A percentile compares a stretch with the other conserved stretches of the same genome.
These are phyloP conservation scores for Filobasidium wieringae DNA, from an alignment of 768 basidiomycete genomes.

Conservation along the genomic window DNA sequence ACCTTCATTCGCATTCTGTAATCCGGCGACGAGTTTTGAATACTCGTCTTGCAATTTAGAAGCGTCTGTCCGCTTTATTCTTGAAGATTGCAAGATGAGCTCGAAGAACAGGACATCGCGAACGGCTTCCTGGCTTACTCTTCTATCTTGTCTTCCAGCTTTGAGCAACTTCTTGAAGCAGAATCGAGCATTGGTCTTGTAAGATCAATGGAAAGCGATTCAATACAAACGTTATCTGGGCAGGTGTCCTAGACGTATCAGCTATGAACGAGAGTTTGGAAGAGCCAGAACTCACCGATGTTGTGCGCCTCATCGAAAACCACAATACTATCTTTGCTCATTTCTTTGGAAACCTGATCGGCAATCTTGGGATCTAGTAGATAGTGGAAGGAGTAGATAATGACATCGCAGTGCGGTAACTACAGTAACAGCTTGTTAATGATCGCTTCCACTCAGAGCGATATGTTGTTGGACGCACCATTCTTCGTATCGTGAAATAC, in stretches of 20 bases:
- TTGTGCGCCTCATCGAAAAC: conserved; percentile 99
- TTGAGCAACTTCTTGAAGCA: conserved; percentile 72
- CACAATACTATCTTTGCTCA: conserved; percentile 94
- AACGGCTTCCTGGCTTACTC: conserved; percentile 50
- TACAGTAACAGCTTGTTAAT: too few relatives aligned
- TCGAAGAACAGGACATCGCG: not conserved
- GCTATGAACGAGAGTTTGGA: not conserved
- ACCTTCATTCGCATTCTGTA: conserved; percentile 58
- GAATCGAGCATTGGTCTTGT: conserved; percentile 96
- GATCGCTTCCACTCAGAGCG: too few relatives aligned
- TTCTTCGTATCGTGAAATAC: conserved; percentile 88
- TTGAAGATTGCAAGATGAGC: conserved; percentile 32
- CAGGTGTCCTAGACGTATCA: not conserved
- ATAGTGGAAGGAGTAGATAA: conserved; percentile 99
- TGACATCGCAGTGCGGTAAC: conserved; percentile 90
- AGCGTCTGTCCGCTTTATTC: conserved; percentile 88
- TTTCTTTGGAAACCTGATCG: conserved; percentile 94
- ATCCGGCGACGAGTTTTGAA: conserved; percentile 81
- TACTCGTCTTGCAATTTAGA: conserved; percentile 94
- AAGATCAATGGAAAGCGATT: conserved; percentile 91
- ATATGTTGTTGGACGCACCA: conserved; percentile 50
- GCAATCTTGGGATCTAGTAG: conserved; percentile 97
- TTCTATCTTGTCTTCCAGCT: conserved; percentile 81
- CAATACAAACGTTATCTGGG: conserved; percentile 93
- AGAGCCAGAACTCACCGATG: conserved; percentile 54